Conservation (phyloP, 1,284 basidiomycete species). For the Rhodotorula sp. region DNA sequence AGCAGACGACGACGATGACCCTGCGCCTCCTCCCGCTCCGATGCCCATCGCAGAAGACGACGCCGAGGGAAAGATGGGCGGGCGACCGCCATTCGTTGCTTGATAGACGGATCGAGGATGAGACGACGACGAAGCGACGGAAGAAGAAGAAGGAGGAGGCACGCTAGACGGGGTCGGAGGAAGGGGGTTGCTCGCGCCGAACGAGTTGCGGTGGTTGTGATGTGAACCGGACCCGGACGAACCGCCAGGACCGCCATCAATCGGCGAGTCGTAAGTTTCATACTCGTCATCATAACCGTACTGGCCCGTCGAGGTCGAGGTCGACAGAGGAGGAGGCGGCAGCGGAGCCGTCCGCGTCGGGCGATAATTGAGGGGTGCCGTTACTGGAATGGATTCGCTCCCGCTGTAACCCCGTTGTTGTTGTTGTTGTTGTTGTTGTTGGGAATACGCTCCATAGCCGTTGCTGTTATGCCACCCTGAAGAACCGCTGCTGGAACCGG, state of each 20-base stretch:
- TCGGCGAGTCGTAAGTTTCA: constrained; percentile 12
- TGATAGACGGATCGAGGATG: too few species aligned
- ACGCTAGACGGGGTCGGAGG: constrained; percentile 22
- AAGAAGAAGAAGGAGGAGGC: constrained; percentile 18
- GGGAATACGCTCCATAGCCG: neutral
- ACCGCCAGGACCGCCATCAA: neutral
- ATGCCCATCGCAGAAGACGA: neutral
- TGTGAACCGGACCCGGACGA: neutral
- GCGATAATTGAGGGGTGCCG: constrained; percentile 7
- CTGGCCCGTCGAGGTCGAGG: neutral
- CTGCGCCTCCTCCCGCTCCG: neutral
- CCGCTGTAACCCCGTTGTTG: neutral
- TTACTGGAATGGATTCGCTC: neutral
- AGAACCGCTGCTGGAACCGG: neutral
- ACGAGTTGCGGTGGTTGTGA: constrained; percentile 19
- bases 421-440: constrained; percentile 1
- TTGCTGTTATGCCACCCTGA: neutral
- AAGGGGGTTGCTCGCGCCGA: constrained; percentile 17
- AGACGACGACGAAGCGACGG: constrained; percentile 1
- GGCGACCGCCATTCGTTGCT: neutral
- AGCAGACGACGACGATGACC: neutral
- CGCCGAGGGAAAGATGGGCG: neutral
- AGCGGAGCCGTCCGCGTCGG: constrained; percentile 26
- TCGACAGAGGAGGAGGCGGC: constrained; percentile 1
- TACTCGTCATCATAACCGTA: neutral